Evolutionary conservation across 176 grass and related monocot species (phyloP).

Genomic region (Raddia distichophylla): DNA sequence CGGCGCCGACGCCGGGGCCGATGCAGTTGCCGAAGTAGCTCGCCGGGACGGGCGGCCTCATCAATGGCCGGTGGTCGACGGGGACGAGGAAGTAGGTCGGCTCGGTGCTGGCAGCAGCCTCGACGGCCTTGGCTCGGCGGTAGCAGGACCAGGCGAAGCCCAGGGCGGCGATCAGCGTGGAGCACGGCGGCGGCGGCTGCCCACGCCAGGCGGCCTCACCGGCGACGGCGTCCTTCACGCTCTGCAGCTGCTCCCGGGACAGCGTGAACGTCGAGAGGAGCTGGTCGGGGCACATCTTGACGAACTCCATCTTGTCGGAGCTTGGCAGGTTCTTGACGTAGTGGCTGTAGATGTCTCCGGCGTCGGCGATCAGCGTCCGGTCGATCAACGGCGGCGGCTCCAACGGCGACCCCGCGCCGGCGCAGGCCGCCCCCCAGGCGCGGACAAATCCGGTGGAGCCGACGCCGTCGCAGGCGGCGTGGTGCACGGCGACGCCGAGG

Average conservation of each 20-base stretch:
- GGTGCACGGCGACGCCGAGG: slow-evolving; percentile 43
- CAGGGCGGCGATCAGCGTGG: slow-evolving; percentile 27
- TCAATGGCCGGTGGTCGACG: slow-evolving; percentile 25
- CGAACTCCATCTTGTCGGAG: neutral
- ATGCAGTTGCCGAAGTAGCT: slow-evolving; percentile 57
- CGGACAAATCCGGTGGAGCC: slow-evolving; percentile 44
- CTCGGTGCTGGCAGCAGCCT: neutral
- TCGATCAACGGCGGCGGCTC: slow-evolving; percentile 25
- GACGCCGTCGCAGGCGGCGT: slow-evolving; percentile 42
- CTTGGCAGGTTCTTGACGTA: neutral
- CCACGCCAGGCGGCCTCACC: neutral
- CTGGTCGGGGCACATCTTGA: neutral
- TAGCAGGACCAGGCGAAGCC: slow-evolving; percentile 40
- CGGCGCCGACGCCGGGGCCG: neutral
- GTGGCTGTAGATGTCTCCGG: slow-evolving; percentile 21
- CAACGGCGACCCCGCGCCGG: neutral
- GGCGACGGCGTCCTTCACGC: slow-evolving; percentile 19
- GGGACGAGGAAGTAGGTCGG: neutral
- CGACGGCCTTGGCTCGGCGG: slow-evolving; percentile 22
- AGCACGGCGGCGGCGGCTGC: slow-evolving; percentile 17
- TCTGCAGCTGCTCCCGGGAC: slow-evolving; percentile 1
- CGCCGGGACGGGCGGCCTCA: slow-evolving; percentile 31
- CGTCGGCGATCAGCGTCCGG: slow-evolving; percentile 23
- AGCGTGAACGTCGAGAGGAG: slow-evolving; percentile 37
- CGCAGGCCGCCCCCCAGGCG: slow-evolving; percentile 18